Base-by-base conservation (phyloP, 768 basidiomycete genomes). In the Rhodotorula graminis region DNA sequence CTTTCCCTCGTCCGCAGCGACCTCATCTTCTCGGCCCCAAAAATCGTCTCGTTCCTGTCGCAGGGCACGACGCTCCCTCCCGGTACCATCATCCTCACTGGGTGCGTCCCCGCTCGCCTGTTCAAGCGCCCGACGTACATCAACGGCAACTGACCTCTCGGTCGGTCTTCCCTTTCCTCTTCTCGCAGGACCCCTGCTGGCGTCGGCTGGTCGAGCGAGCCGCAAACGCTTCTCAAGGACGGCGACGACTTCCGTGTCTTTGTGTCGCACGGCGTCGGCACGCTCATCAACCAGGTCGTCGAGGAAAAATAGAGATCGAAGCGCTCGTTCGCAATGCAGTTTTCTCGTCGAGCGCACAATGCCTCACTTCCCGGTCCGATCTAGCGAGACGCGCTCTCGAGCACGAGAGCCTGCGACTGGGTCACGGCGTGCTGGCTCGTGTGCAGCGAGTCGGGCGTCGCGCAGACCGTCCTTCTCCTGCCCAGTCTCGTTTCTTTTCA, bases 21-120 rank as follows among this genome's bases (percentile, higher is more conserved):
- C 67, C 69, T 82, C 16, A 83, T 82, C 78, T 82, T 82, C 69
- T 72, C 78, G n/a, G 69, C 81, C 3, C 76, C 80, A 44, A 77
- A 80, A 67, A 78, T 81, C 65, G 72, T 82, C 49, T 78, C 81
- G 5, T 80, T 79, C 77, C 72, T 82, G 37, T 81, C 81, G 0
- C 80, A 82, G 65, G 82, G 82, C 3, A 81, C 82, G 3, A 83
- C 81, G 0, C 74, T 82, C 15, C 73, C 71, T 18, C 71, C 80
- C 33, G 82, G 82, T 2, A 81, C 80, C 16, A 42, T 83, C 42
- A 82, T 83, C 71, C 68, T 82, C 47, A 82, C 82, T 8, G 82
- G 82, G 73, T 77, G 53, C 69, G 74, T 49, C 16, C n/a, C n/a
- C n/a, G n/a, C n/a, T n/a, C n/a, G n/a, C n/a, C n/a, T n/a, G n/a